A percentile compares a stretch with the other conserved stretches of the same genome.
These are phyloP conservation scores for Cordyceps tenuipes DNA, from an alignment of 2,329 filamentous ascomycete species.

Conservation along the genomic window DNA sequence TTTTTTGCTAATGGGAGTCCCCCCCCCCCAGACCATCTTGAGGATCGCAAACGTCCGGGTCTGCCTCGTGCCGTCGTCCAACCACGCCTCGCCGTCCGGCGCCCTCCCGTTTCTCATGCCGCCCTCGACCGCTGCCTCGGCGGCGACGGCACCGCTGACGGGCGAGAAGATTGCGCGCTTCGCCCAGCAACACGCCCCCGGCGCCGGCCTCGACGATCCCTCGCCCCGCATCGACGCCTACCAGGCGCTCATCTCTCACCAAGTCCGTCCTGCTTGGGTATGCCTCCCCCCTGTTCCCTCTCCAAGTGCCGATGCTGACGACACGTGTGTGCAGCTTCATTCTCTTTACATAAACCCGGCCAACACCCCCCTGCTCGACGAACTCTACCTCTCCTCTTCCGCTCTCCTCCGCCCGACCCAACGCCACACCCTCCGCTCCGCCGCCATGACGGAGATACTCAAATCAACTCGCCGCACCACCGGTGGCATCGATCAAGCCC, in stretches of 20 bases:
- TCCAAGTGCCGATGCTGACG: not conserved
- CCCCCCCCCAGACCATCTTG: conserved; percentile 60
- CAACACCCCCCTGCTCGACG: conserved; percentile 60
- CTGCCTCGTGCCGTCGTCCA: conserved; percentile 63
- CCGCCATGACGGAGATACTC: conserved; percentile 66
- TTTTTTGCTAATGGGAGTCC: too few species aligned
- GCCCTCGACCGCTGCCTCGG: not conserved
- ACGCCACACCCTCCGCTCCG: conserved; percentile 57
- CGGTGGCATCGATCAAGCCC: conserved; percentile 22
- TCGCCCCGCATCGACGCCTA: conserved; percentile 64
- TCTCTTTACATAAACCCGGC: conserved; percentile 65
- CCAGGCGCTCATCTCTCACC: conserved; percentile 64
- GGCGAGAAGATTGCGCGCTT: conserved; percentile 59
- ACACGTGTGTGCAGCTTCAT: conserved; percentile 49
- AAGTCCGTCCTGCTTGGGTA: conserved; percentile 81
- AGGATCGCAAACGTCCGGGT: conserved; percentile 66
- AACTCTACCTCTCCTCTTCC: conserved; percentile 64
- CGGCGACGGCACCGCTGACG: conserved; percentile 28
- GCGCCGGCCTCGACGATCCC: conserved; percentile 33
- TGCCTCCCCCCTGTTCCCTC: not conserved
- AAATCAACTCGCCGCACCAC: conserved; percentile 42
- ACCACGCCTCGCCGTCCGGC: conserved; percentile 86
- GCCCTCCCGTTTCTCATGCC: conserved; percentile 75
- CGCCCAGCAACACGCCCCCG: conserved; percentile 40
- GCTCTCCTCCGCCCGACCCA: conserved; percentile 56